Base-by-base conservation (phyloP, 2,329 filamentous ascomycete genomes). In the Nemania bipapillata region DNA sequence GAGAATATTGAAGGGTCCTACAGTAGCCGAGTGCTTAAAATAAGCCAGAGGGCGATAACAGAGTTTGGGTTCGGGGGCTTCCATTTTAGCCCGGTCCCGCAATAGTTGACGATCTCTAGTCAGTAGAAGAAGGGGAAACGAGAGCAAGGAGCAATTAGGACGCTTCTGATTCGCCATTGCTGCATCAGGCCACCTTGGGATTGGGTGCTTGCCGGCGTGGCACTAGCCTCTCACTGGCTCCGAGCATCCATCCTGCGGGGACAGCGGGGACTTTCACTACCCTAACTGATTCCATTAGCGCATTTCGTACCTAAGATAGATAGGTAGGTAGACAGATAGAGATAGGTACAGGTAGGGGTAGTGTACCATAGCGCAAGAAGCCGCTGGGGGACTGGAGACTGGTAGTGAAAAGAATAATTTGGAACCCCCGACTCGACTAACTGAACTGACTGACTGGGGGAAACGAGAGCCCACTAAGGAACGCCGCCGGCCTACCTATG, bases 41-140 rank as follows among this genome's bases (percentile, higher is more conserved):
- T 50, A 50, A 50, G 47, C 4, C 17, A 50, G 2, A 4, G 20
- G 17, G 37, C 37, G 45, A 49, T 49, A 50, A 50, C 47, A 50
- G 47, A 50, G 47, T 28, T 50, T 26, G 20, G 22, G 26, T 28
- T 67, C 60, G 60, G 68, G 68, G 64, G 52, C 58, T 62, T 32
- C 64, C 64, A 62, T 63, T 70, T 65, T 58, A 63, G 61, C 60
- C 60, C 64, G 50, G 26, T 58, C 68, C 64, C 59, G 64, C 50
- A 49, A 50, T 37, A 3, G 37, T 26, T 54, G 55, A 42, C 17
- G 40, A 17, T 20, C 37, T 40, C 32, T 40, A n/a, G 32, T 50
- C 24, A 26, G 47, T 50, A n/a, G 42, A 12, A 47, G 28, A 11
- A 11, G 49, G 30, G 58, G 8, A 30, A 35, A 17, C 17, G 26